Conservation (phyloP, 2,329 filamentous ascomycete species). For the Colletotrichum eremochloae region DNA sequence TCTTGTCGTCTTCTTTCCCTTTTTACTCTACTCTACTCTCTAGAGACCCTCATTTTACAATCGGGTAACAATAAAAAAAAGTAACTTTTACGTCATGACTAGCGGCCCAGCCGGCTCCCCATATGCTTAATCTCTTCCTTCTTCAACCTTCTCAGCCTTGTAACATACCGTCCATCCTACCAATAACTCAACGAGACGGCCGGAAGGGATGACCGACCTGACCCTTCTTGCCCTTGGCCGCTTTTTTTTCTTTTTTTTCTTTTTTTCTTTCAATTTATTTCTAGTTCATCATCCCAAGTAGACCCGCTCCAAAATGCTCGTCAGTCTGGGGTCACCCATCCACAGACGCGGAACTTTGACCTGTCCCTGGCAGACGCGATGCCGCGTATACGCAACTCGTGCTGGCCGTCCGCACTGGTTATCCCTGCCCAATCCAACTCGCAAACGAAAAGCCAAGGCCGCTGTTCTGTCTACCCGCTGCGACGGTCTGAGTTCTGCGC, state of each 20-base stretch:
- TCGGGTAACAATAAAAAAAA: neutral
- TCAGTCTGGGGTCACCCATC: slow-evolving; percentile 1
- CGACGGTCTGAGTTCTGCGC: slow-evolving; percentile 12
- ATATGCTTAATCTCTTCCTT: slow-evolving; percentile 12
- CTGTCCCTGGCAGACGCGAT: neutral
- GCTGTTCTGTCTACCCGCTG: neutral
- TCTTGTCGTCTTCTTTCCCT: neutral
- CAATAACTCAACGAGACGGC: neutral
- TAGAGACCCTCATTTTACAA: neutral
- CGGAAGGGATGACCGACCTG: neutral
- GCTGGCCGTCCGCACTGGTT: neutral
- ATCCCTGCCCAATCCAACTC: neutral
- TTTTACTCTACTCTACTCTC: neutral
- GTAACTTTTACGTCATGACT: neutral
- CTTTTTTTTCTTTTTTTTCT: neutral
- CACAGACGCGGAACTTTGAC: neutral
- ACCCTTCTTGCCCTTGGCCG: neutral
- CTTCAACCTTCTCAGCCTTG: neutral
- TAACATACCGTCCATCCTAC: neutral
- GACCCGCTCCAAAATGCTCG: neutral
- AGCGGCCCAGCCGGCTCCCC: neutral
- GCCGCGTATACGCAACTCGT: neutral
- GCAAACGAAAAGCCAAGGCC: neutral
- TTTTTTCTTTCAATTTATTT: neutral
- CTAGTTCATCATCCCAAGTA: neutral